These are phyloP conservation scores for Edaphochlamys debaryana DNA, from an alignment of 139 green algal species.

Conservation along the genomic window DNA sequence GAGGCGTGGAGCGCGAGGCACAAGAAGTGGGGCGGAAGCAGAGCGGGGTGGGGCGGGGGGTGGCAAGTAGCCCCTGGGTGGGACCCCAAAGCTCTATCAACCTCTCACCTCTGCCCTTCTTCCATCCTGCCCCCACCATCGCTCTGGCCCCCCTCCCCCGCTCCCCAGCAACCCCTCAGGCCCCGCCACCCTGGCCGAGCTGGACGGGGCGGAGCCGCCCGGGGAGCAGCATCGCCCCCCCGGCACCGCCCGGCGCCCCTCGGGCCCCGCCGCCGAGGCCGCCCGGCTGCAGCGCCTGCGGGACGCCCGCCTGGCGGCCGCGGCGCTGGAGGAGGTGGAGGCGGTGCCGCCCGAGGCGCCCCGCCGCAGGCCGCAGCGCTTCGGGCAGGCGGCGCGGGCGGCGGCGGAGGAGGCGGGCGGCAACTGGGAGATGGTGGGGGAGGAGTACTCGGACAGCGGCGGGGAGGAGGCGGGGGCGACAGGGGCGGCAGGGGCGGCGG, in stretches of 20 bases:
- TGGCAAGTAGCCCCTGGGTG: not conserved
- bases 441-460: too few species aligned
- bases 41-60: not conserved
- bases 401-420: not conserved
- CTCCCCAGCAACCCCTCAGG: not conserved
- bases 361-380: too few species aligned
- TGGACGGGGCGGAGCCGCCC: not conserved
- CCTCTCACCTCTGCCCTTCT: too few species aligned
- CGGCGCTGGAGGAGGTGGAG: not conserved
- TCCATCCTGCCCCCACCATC: too few species aligned
- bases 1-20: not conserved
- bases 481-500: too few species aligned
- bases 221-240: too few species aligned
- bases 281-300: slow-evolving; percentile 11
- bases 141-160: too few species aligned
- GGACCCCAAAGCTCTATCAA: too few species aligned
- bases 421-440: not conserved
- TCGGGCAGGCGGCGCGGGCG: not conserved
- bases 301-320: not conserved
- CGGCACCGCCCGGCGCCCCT: too few species aligned
- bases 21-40: not conserved
- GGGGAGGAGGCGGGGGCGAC: too few species aligned
- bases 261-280: not conserved
- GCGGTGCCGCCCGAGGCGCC: not conserved
- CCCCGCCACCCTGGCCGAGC: not conserved